Base-by-base conservation (phyloP, 495 filamentous ascomycete genomes). In the Neurospora pannonica region DNA sequence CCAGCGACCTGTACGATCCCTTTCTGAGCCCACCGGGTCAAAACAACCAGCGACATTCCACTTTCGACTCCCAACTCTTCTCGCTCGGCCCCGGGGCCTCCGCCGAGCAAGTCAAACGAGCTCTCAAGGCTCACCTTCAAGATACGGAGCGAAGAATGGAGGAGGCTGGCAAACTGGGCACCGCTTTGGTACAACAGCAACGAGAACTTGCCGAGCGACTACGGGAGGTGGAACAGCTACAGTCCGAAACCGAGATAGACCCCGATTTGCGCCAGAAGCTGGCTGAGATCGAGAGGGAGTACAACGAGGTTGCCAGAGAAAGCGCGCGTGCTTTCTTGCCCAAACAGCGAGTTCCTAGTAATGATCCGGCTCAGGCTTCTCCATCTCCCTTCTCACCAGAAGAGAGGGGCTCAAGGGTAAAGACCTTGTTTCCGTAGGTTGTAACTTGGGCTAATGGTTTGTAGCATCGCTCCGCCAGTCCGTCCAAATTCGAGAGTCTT, bases 111-210 rank as follows among this genome's bases (percentile, higher is more conserved):
- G 92, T 94, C 7, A 96, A 92, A 81, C 91, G 92, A 70, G 94
- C 94, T 39, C 86, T 99, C 38, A 92, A 97, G 83, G 94, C 94
- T 60, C 97, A 97, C 82, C 86, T 98, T 42, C 89, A 90, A 36
- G 97, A 99, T 80, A 97, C 95, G 0, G 93, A 97, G 74, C 91
- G 94, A 71, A 88, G 95, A 74, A 90, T 98, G 76, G 92, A 97
- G 80, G 94, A 97, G 79, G 93, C 96, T 5, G 95, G 92, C 5
- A 94, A 91, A 78, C 82, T 98, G 43, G 96, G 96, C 48, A 94
- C 90, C 19, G 90, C 93, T 1, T 88, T 99, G 13, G 88, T 98
- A 24, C 88, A 93, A 71, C 97, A 98, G 80, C 91, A 92, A 74
- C 90, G 89, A 77, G 89, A 95, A 70, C 86, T 98, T 54, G 87